Percentiles rank a stretch among this genome's conserved stretches.
Conservation (phyloP, 306 rosid genomes). For the Elaeagnus macrophylla region DNA sequence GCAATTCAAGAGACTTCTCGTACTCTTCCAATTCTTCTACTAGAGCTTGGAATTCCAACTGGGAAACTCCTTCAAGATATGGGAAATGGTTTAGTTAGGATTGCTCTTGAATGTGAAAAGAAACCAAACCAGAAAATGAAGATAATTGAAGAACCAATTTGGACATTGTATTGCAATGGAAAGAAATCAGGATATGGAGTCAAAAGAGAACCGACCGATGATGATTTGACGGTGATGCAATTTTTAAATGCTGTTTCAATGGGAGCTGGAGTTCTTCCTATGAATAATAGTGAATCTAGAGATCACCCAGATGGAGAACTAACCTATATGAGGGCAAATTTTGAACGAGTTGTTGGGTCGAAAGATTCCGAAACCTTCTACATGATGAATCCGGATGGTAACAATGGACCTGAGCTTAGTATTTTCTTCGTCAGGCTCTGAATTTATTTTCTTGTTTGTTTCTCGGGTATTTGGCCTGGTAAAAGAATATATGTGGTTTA, state of each 20-base stretch:
- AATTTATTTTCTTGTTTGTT: slow-evolving; percentile 9
- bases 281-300: slow-evolving; percentile 22
- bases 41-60: slow-evolving; percentile 58
- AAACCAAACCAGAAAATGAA: slow-evolving; percentile 35
- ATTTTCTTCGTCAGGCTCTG: slow-evolving; percentile 64
- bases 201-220: slow-evolving; percentile 57
- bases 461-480: too few relatives aligned
- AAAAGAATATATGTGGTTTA: too few relatives aligned
- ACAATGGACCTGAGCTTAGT: slow-evolving; percentile 56
- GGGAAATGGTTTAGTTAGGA: slow-evolving; percentile 55
- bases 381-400: slow-evolving; percentile 74
- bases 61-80: slow-evolving; percentile 64
- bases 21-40: slow-evolving; percentile 46
- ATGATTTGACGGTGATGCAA: slow-evolving; percentile 65
- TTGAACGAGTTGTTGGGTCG: slow-evolving; percentile 68
- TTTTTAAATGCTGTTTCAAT: slow-evolving; percentile 50
- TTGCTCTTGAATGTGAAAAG: slow-evolving; percentile 77
- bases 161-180: slow-evolving; percentile 72
- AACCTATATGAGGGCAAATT: slow-evolving; percentile 61
- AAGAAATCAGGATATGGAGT: slow-evolving; percentile 72
- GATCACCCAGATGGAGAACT: slow-evolving; percentile 41
- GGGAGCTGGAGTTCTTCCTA: slow-evolving; percentile 71
- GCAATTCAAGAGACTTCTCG: slow-evolving; percentile 64
- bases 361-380: slow-evolving; percentile 79
- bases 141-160: slow-evolving; percentile 60